Evolutionary conservation across 345 rosid genomes (phyloP).

Genomic region (Mallotus nudiflorus): DNA sequence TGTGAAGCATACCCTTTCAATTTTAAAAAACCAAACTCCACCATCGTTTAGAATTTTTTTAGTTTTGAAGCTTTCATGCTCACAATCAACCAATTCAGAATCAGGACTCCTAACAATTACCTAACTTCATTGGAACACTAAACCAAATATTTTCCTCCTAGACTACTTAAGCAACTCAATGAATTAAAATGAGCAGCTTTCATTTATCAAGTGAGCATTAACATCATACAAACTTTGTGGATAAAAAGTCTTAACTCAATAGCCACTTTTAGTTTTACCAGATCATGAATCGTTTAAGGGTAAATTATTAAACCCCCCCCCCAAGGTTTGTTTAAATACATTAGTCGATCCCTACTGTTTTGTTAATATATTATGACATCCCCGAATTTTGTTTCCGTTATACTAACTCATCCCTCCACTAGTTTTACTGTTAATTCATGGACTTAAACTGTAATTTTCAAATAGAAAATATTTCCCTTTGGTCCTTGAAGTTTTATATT

Average conservation of each 20-base stretch:
- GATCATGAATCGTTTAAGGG: background rate
- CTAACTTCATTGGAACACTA: background rate
- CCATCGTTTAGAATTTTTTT: background rate
- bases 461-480: too few species aligned
- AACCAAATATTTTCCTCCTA: background rate
- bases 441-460: too few species aligned
- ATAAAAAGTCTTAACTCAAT: background rate
- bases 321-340: too few species aligned
- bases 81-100: background rate
- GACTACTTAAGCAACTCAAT: background rate
- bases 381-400: too few species aligned
- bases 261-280: background rate
- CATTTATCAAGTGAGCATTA: background rate
- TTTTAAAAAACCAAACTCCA: background rate
- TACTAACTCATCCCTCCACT: too few species aligned
- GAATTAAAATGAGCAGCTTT: background rate
- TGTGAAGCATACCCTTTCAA: background rate
- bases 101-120: background rate
- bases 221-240: background rate
- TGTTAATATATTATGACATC: too few species aligned
- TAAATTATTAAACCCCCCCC: too few species aligned
- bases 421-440: too few species aligned
- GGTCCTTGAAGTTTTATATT: too few species aligned
- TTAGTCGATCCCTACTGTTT: too few species aligned
- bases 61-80: background rate